phyloP scores from a whole-genome alignment of 192 early-diverging fungal genomes.

The Backusella liffmaniae region DNA sequence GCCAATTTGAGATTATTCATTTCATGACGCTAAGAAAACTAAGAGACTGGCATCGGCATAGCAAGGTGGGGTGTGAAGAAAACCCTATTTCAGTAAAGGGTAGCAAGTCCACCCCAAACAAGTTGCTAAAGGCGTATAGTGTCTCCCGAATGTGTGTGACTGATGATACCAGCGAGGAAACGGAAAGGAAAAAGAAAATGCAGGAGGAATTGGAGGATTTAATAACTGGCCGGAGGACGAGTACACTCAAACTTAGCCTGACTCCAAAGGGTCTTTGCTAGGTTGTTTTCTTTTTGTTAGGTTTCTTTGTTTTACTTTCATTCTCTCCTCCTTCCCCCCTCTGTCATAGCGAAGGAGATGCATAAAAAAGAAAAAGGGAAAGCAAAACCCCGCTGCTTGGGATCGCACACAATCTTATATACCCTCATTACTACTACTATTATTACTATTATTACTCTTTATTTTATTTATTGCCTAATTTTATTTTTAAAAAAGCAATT shows the following conservation, averaged over 20 bases:
- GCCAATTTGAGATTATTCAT: neutral
- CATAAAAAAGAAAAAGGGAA: neutral
- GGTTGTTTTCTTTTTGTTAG: neutral
- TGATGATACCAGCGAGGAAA: neutral
- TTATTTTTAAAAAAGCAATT: neutral
- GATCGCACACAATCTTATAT: neutral
- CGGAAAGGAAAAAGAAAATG: slow-evolving; percentile 5
- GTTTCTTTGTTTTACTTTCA: too few relatives aligned
- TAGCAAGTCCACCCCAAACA: slow-evolving; percentile 24
- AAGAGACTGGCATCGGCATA: neutral
- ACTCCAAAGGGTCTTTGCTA: slow-evolving; percentile 23
- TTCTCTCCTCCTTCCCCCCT: neutral
- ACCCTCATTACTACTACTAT: neutral
- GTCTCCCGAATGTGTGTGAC: neutral
- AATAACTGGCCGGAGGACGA: slow-evolving; percentile 27
- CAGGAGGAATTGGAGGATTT: slow-evolving; percentile 34
- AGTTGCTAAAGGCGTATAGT: slow-evolving; percentile 20
- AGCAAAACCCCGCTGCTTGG: neutral
- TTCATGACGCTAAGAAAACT: neutral
- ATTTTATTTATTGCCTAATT: neutral
- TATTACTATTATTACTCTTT: neutral
- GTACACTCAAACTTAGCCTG: slow-evolving; percentile 36
- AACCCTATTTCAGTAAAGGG: neutral
- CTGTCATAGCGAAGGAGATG: neutral
- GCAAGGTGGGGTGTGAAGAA: neutral